Evolutionary conservation across 2,329 filamentous ascomycete genomes (phyloP), one percentile per base, ranked within the genome.

Genomic region (Aspergillus quadricinctus): DNA sequence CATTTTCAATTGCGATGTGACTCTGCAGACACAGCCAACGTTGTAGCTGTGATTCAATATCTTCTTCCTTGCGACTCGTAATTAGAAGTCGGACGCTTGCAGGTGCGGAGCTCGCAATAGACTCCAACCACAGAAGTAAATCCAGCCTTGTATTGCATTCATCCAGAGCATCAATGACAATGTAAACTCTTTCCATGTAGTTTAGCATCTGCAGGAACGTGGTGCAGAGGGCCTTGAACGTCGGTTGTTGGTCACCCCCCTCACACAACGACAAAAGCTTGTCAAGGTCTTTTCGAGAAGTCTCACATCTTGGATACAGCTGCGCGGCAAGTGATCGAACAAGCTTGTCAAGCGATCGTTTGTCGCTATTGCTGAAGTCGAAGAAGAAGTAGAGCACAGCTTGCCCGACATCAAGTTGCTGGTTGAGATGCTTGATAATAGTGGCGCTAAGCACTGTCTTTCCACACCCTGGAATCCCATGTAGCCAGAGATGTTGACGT

Each of bases 11-110:
- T 11, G 17, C 10, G 21, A 58, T 41, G 4, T 29, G 46, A 19
- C 41, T 49, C 14, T 31, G 35, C 9, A 37, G 43, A 19, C 35
- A 31, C 23, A 56, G 2, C 51, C 55, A 57, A 14, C 17, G 11
- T 40, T 14, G 48, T 8, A 63, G 40, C 8, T 52, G 41, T 23
- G 45, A 56, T 49, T 56, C 52, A 27, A 64, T 56, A 17, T 60
- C 56, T 31, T 49, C 43, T 53, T 60, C 58, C 46, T 41, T 53
- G 19, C 57, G 56, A 50, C 57, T 61, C 8, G 58, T 60, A n/a
- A 49, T 29, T 11, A 56, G 48, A 23, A 61, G 25, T 4, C 4
- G 3, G 6, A 27, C 4, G 3, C 25, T 17, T 19, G 41, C 10
- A 46, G 9, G 23, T 9, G 3, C 41, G 6, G 41, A 46, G 7